Evolutionary conservation across 257 asterid species (phyloP), one percentile per base, ranked within the genome.

Genomic region (Plantago elongata): DNA sequence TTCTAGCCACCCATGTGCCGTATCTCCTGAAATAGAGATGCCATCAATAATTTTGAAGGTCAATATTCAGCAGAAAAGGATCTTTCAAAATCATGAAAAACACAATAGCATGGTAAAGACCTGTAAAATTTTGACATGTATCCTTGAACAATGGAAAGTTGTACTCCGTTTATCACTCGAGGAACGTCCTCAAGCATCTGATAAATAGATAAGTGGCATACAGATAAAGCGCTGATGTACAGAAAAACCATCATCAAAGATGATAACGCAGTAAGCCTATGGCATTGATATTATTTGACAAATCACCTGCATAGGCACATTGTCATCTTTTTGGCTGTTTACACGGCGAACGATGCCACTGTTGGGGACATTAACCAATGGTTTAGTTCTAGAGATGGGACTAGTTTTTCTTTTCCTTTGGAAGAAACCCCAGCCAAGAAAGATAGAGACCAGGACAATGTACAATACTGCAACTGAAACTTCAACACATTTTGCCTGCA

Each of bases 1-100:
- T 80, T 78, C 99, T 85, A 46, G 99, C 99, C 72, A 93, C 99
- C 96, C 94, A 87, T 62, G 97, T 89, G 55, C 99, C 99, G 52
- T 93, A 93, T 81, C 80, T 81, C 99, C 99, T 93, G 93, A 72
- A 74, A 82, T 5, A 66, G 52, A 58, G 50, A 68, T 55, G 63
- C 40, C 34, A 55, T 49, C 51, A 60, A 63, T 72, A 30, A 64
- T 60, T 64, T 83, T 70, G 82, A 57, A 42, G 14, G 48, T 60
- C 51, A 63, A 18, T 47, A 71, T 47, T 62, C 64, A 34, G 29
- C 49, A 15, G 70, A 64, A 62, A 66, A 59, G 3, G 13, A 38
- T 62, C 63, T 49, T 34, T 40, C n/a, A 66, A 47, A 76, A 60
- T 18, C 38, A 61, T 13, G 62, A 43, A 34, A 13, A 61, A 52